phyloP scores from a whole-genome alignment of 371 early-diverging fungal species.

The Mucor velutinosus region DNA sequence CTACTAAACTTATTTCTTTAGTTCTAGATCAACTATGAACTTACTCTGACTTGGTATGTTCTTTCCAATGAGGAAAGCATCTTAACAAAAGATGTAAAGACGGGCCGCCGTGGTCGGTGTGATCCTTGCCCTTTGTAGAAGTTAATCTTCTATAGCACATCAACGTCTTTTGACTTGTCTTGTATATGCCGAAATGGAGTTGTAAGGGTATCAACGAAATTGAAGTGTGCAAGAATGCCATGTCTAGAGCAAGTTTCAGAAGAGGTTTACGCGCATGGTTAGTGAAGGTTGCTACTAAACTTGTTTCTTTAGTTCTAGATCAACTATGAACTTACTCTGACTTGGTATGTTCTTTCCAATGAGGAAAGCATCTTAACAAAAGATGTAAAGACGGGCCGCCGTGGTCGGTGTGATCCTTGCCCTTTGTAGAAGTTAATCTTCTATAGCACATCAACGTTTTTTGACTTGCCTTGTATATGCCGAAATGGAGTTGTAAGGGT shows the following conservation, averaged over 20 bases:
- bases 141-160: neutral
- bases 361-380: neutral
- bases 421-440: neutral
- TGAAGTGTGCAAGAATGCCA: neutral
- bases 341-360: neutral
- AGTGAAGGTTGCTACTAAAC: neutral
- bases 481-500: neutral
- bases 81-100: neutral
- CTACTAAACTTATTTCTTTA: neutral
- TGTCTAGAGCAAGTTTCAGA: neutral
- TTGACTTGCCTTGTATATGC: neutral
- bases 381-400: neutral
- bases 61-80: neutral
- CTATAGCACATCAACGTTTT: neutral
- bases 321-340: too few species aligned
- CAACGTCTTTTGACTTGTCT: neutral
- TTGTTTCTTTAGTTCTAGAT: too few species aligned
- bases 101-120: neutral
- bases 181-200: neutral
- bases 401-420: neutral
- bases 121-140: neutral
- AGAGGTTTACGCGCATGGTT: neutral
- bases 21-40: too few species aligned
- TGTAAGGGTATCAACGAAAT: neutral
- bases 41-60: too few species aligned